These are phyloP conservation scores for Zoysia pacifica DNA, from an alignment of 176 grass and related monocot species.

Conservation along the genomic window DNA sequence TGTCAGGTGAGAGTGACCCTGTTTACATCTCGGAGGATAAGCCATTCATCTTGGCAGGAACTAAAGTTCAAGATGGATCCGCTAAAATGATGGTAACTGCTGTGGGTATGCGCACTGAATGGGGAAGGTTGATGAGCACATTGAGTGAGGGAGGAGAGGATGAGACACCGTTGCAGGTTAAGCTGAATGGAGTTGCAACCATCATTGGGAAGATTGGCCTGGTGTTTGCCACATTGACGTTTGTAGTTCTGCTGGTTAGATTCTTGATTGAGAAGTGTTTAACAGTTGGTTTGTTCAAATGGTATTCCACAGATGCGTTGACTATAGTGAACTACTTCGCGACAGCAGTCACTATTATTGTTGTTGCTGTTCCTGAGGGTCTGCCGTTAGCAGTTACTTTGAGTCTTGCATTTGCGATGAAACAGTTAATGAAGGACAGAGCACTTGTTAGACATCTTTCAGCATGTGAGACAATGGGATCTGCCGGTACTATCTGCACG, in stretches of 20 bases:
- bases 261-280: constrained; percentile 63
- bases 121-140: constrained; percentile 96
- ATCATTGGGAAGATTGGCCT: constrained; percentile 95
- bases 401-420: constrained; percentile 99
- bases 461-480: constrained; percentile 96
- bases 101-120: constrained; percentile 95
- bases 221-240: constrained; percentile 74
- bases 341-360: constrained; percentile 89
- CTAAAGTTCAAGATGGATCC: constrained; percentile 93
- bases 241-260: constrained; percentile 79
- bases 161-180: constrained; percentile 96
- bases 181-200: constrained; percentile 94
- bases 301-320: constrained; percentile 79
- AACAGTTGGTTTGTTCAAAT: constrained; percentile 64
- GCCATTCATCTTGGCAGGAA: constrained; percentile 89
- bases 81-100: constrained; percentile 87
- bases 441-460: constrained; percentile 88
- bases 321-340: constrained; percentile 91
- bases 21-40: constrained; percentile 77
- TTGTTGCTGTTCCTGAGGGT: constrained; percentile 98
- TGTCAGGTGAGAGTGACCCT: constrained; percentile 87
- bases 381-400: constrained; percentile 90
- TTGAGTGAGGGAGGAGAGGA: constrained; percentile 89
- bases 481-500: constrained; percentile 87
- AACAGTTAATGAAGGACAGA: constrained; percentile 94